Evolutionary conservation across 75 land plant genomes (phyloP), one percentile per base, ranked within the genome.

Genomic region (Sequoiadendron giganteum): DNA sequence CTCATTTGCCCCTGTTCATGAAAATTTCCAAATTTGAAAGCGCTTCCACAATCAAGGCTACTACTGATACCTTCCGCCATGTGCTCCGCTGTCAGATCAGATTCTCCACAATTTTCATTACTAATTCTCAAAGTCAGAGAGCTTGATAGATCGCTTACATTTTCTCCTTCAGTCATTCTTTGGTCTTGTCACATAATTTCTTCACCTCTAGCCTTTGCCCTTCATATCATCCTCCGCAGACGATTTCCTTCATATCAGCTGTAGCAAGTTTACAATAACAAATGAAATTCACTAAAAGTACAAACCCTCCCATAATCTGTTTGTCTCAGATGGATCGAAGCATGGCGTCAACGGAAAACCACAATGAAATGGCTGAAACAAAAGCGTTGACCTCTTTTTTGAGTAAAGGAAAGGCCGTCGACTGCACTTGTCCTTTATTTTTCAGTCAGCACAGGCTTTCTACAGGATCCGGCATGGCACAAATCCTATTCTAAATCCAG

Each of bases 81-180:
- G n/a, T 21, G 28, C 83, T 81, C 83, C 2, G 83, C 83, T 42
- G 48, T 42, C n/a, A 81, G 82, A 79, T 79, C 82, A 5, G 82
- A 79, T 79, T 21, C 82, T 79, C 43, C 82, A 40, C 82, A 79
- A 79, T 79, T 79, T 40, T 79, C 82, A 39, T 79, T 79, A 42
- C 82, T 38, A 15, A 79, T 19, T 40, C 39, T 79, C 82, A 79
- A 79, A 1, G 82, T 79, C 18, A 40, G 10, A 39, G 47, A 80
- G 43, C 48, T 80, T 7, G 83, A 80, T 28, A 42, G 49, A 39
- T 42, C 83, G 28, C 83, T 80, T 2, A 19, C 48, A 25, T 80
- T 42, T 42, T 80, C 83, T 80, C 83, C 83, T 34, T 77, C 80
- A 1, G 15, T 77, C 3, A 39, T 5, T 7, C 42, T 34, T 77